These are phyloP conservation scores for Spergularia bocconei DNA, from an alignment of 148 eudicot genomes.

Conservation along the genomic window DNA sequence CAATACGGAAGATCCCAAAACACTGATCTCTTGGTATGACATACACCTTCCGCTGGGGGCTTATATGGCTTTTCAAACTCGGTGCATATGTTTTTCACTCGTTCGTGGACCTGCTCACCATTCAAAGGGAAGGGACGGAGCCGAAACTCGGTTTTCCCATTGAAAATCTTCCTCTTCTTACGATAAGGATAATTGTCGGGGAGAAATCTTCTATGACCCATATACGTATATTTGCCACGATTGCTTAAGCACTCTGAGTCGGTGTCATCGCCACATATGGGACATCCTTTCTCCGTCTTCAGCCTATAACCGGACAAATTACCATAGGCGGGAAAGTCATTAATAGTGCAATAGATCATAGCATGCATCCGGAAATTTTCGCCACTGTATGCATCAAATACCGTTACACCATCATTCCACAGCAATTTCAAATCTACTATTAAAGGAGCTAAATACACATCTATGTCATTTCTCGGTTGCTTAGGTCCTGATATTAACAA, in stretches of 20 bases:
- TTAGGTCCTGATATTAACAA: neutral
- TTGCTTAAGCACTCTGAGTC: neutral
- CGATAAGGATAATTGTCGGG: neutral
- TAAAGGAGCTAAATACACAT: neutral
- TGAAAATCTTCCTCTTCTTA: neutral
- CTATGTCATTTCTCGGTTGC: neutral
- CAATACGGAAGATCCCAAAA: conserved; percentile 14
- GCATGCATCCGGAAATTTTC: neutral
- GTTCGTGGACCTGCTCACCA: neutral
- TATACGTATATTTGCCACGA: neutral
- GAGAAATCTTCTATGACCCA: neutral
- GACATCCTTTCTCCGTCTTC: neutral
- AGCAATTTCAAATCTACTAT: neutral
- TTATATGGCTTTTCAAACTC: neutral
- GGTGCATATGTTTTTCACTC: neutral
- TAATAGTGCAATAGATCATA: neutral
- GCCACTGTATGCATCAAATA: neutral
- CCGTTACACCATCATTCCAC: neutral
- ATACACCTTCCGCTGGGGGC: neutral
- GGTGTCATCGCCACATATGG: neutral
- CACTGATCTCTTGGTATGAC: neutral
- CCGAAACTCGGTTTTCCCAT: neutral
- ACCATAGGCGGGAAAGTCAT: conserved; percentile 1
- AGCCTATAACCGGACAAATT: neutral
- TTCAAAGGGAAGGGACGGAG: neutral